A percentile compares a stretch with the other conserved stretches of the same genome.
Evolutionary conservation across 2,329 filamentous ascomycete species (phyloP).

Genomic region (Exophiala oligosperma): DNA sequence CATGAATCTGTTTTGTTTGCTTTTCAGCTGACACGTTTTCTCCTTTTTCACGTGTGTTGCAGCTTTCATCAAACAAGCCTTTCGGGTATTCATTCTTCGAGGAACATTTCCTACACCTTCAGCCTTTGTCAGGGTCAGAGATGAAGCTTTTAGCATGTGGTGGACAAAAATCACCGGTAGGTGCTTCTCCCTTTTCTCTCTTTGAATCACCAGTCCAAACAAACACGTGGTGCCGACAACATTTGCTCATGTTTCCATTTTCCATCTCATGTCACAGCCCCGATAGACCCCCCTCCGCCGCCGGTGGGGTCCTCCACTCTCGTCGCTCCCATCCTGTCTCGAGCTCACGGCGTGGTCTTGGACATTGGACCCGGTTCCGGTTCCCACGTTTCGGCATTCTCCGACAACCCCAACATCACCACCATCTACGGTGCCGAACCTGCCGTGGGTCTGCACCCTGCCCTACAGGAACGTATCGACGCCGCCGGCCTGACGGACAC

Average conservation of each 20-base stretch:
- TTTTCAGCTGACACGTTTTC: no score
- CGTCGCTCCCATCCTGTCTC: slow-evolving; percentile 42
- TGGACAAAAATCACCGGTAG: slow-evolving; percentile 42
- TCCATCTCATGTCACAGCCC: slow-evolving; percentile 17
- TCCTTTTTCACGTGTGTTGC: background rate
- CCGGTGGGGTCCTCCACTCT: slow-evolving; percentile 38
- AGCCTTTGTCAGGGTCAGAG: slow-evolving; percentile 33
- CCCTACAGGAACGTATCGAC: slow-evolving; percentile 35
- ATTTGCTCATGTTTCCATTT: background rate
- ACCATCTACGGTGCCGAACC: slow-evolving; percentile 58
- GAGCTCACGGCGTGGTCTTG: slow-evolving; percentile 45
- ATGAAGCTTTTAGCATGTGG: slow-evolving; percentile 43
- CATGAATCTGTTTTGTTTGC: no score
- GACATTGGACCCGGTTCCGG: slow-evolving; percentile 56
- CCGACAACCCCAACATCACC: slow-evolving; percentile 41
- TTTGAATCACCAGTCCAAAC: background rate
- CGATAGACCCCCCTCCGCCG: slow-evolving; percentile 19
- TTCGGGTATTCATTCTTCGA: slow-evolving; percentile 15
- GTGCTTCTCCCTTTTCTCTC: slow-evolving; percentile 2
- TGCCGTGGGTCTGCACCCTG: slow-evolving; percentile 47
- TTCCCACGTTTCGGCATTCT: slow-evolving; percentile 49
- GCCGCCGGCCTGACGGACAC: slow-evolving; percentile 39
- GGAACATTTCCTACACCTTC: slow-evolving; percentile 8
- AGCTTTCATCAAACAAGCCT: slow-evolving; percentile 17
- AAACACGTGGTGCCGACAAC: no score